A percentile compares a stretch with the other conserved stretches of the same genome.
Conservation (phyloP, 345 rosid species). For the Boechera divaricarpa region DNA sequence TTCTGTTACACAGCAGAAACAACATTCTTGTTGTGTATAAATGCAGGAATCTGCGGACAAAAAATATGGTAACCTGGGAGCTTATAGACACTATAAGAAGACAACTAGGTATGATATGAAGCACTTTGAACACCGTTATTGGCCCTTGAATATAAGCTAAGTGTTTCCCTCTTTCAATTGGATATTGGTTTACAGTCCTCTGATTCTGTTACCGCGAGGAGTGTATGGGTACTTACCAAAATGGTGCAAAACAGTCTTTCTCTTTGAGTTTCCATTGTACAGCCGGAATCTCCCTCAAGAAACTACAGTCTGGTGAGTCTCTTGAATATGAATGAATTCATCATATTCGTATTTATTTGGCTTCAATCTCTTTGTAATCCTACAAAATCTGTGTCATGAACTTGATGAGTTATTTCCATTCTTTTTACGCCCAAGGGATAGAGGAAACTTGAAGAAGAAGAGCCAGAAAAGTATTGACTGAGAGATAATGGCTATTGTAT, state of each 20-base stretch:
- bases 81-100: conserved; percentile 71
- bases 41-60: conserved; percentile 83
- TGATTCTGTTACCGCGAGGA: conserved; percentile 68
- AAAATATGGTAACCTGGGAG: conserved; percentile 68
- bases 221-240: conserved; percentile 70
- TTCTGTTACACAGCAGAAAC: conserved; percentile 3
- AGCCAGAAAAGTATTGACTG: conserved; percentile 33
- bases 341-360: neutral
- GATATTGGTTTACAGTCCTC: conserved; percentile 67
- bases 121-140: neutral
- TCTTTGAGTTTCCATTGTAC: conserved; percentile 84
- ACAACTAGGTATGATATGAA: conserved; percentile 62
- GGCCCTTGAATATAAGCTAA: neutral
- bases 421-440: conserved; percentile 40
- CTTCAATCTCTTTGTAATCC: neutral
- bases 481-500: conserved; percentile 23
- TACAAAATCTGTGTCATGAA: neutral
- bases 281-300: conserved; percentile 72
- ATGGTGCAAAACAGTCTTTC: conserved; percentile 70
- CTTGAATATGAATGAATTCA: neutral
- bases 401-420: conserved; percentile 8
- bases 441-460: conserved; percentile 38
- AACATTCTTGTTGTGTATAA: conserved; percentile 18
- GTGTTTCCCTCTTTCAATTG: conserved; percentile 5
- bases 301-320: conserved; percentile 66